phyloP scores from a whole-genome alignment of 495 filamentous ascomycete genomes.

The Hypoxylon rickii region DNA sequence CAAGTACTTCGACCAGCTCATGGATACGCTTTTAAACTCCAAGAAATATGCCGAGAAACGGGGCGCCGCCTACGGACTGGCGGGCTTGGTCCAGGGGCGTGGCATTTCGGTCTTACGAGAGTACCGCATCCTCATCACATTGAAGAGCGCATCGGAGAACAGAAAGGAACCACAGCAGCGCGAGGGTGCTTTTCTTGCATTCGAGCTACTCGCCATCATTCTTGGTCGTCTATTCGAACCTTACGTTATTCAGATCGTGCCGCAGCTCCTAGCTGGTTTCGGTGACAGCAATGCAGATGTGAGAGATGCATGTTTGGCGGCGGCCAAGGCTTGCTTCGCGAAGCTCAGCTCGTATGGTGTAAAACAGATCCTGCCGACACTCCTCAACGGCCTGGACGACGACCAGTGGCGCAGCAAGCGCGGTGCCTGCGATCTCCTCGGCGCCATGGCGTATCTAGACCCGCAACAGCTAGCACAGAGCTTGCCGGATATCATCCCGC shows the following conservation, averaged over 20 bases:
- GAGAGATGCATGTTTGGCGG: conserved; percentile 87
- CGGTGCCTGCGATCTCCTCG: conserved; percentile 92
- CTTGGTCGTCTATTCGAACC: conserved; percentile 91
- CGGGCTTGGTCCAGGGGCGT: conserved; percentile 82
- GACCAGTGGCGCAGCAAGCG: conserved; percentile 98
- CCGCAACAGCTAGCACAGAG: conserved; percentile 91
- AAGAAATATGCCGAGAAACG: conserved; percentile 90
- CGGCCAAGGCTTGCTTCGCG: conserved; percentile 91
- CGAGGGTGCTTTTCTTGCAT: conserved; percentile 86
- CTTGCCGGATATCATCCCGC: conserved; percentile 94
- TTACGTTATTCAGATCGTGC: conserved; percentile 93
- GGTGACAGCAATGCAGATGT: conserved; percentile 88
- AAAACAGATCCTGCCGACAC: conserved; percentile 87
- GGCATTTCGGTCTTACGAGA: conserved; percentile 84
- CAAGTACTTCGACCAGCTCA: conserved; percentile 77
- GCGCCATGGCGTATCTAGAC: conserved; percentile 97
- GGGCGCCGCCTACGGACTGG: conserved; percentile 93
- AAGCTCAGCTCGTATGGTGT: conserved; percentile 94
- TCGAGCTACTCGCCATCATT: conserved; percentile 83
- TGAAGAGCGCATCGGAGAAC: conserved; percentile 81
- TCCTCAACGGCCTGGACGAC: conserved; percentile 92
- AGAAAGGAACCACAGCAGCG: conserved; percentile 89
- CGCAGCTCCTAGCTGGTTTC: conserved; percentile 85
- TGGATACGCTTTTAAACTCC: conserved; percentile 77
- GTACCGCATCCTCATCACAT: conserved; percentile 78